Base-by-base conservation (phyloP, 1,139 yeast species). In the Ashbya aceris region DNA sequence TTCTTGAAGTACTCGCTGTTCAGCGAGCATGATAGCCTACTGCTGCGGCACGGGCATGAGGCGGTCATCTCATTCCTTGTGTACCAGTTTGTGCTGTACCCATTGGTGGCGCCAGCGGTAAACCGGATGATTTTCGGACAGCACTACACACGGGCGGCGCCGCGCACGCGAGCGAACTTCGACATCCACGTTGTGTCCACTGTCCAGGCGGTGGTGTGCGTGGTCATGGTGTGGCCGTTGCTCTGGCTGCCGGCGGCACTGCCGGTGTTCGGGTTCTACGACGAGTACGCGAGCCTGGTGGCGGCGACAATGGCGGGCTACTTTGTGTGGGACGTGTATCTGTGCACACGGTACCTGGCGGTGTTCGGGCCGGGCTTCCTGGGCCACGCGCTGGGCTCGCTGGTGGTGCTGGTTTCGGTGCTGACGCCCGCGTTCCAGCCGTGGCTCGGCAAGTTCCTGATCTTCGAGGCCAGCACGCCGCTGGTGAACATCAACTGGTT, bases 401-500 rank as follows among this genome's bases (percentile, higher is more conserved):
- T 60, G 27, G 71, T 71, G 51, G 95, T 86, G 38, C 85, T 87
- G 59, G 55, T 65, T 2, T 67, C 76, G 47, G 69, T 79, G 17
- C 64, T 77, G 42, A 66, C 75, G 45, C 94, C 96, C 8, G 83
- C 84, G 71, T 74, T 85, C 51, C 74, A 80, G 58, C 81, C 85
- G 48, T 89, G 89, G 77, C 74, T 83, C 29, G 93, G 95, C 1
- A 78, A 80, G 27, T 91, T 89, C 62, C 69, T 93, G 53, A 56
- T 85, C 32, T 91, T 87, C 65, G 99, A 91, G 64, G 73, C 84
- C 42, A 83, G 95, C 34, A 87, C 97, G 1, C 98, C 98, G 9
- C 91, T 93, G 61, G 87, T 91, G 45, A 89, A 91, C 65, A 66
- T 86, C 56, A 86, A 93, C 62, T 91, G 96, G 96, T 82, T 84